phyloP scores from a whole-genome alignment of 306 rosid genomes.

The Adenanthera pavonina region DNA sequence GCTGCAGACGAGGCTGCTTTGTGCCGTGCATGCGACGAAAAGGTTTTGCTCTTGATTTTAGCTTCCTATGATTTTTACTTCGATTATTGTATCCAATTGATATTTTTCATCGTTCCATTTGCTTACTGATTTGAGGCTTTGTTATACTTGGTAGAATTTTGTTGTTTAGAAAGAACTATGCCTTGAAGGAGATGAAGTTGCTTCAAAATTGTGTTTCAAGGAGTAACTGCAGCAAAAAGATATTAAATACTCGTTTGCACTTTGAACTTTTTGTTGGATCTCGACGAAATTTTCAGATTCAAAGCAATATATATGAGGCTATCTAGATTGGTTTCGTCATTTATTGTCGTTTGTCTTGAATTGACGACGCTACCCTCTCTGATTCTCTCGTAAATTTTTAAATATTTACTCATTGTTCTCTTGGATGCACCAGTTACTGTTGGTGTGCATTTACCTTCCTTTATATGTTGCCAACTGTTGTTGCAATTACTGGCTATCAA shows the following conservation, averaged over 20 bases:
- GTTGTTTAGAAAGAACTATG: neutral
- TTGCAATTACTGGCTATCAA: neutral
- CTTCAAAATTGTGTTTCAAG: neutral
- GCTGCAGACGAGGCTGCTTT: constrained; percentile 63
- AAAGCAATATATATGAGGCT: constrained; percentile 1
- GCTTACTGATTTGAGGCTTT: neutral
- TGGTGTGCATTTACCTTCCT: neutral
- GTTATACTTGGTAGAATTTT: neutral
- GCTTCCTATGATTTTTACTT: neutral
- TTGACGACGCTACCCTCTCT: neutral
- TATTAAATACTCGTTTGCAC: neutral
- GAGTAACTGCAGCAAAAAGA: neutral
- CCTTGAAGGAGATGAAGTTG: neutral
- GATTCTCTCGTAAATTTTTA: constrained; percentile 17
- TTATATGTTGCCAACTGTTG: neutral
- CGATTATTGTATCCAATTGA: neutral
- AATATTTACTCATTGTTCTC: neutral
- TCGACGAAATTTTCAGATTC: neutral
- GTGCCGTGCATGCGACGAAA: constrained; percentile 56
- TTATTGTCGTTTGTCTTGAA: neutral
- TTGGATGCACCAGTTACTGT: neutral
- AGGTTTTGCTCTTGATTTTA: constrained; percentile 38
- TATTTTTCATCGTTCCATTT: neutral
- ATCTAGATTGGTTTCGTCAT: neutral
- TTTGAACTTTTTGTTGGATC: neutral